Conservation (phyloP, 1,139 yeast genomes). For the Taiozyma sp. region DNA sequence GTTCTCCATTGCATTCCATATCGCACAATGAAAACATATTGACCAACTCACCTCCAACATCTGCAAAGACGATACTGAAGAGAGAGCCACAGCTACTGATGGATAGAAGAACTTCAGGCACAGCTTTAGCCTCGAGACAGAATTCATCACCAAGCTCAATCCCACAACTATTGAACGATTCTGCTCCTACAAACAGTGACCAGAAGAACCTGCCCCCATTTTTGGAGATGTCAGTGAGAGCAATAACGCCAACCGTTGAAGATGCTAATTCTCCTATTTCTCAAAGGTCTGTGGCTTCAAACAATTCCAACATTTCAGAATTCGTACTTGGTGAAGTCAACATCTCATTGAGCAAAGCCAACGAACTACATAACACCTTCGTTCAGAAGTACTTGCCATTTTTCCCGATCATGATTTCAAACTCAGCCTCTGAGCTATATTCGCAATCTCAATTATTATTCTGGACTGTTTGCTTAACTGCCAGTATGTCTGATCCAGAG, state of each 20-base stretch:
- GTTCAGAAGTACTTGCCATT: slow-evolving; percentile 64
- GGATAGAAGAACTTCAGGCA: slow-evolving; percentile 23
- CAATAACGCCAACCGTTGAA: slow-evolving; percentile 23
- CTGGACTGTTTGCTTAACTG: slow-evolving; percentile 88
- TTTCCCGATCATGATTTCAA: slow-evolving; percentile 71
- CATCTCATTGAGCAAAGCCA: slow-evolving; percentile 61
- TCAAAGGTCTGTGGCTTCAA: slow-evolving; percentile 27
- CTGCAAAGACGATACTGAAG: slow-evolving; percentile 27
- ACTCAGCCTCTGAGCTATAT: slow-evolving; percentile 71
- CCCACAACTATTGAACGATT: slow-evolving; percentile 33
- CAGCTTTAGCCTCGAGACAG: slow-evolving; percentile 20
- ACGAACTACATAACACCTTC: slow-evolving; percentile 64
- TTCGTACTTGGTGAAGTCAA: slow-evolving; percentile 72
- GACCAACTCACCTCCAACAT: slow-evolving; percentile 16
- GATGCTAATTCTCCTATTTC: slow-evolving; percentile 20
- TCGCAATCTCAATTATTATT: slow-evolving; percentile 79
- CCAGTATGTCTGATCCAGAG: slow-evolving; percentile 81
- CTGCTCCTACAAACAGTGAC: slow-evolving; percentile 30
- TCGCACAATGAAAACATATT: slow-evolving; percentile 2
- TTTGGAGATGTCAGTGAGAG: slow-evolving; percentile 30
- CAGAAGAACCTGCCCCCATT: slow-evolving; percentile 30
- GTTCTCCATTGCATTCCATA: slow-evolving; percentile 17
- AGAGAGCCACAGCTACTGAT: slow-evolving; percentile 31
- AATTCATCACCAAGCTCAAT: slow-evolving; percentile 22
- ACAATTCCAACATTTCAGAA: slow-evolving; percentile 37